Conservation (phyloP, 768 basidiomycete genomes). For the Paxillus ammoniavirescens region DNA sequence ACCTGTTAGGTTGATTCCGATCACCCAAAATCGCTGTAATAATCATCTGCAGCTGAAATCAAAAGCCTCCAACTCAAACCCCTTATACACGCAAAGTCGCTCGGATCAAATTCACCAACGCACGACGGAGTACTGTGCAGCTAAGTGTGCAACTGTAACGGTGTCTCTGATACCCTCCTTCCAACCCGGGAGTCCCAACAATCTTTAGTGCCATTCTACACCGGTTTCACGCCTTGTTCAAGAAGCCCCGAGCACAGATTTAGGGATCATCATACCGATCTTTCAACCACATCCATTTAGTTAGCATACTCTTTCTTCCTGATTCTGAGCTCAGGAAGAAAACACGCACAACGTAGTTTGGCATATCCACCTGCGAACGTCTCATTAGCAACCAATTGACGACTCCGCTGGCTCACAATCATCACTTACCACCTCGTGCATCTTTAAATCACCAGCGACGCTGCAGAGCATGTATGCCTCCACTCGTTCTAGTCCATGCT, state of each 20-base stretch:
- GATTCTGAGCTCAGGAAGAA: too few species aligned
- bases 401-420: not conserved
- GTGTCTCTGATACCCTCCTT: too few species aligned
- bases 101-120: too few species aligned
- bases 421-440: slow-evolving; percentile 55
- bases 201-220: not conserved
- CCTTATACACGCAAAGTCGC: too few species aligned
- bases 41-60: too few species aligned
- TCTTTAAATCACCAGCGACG: slow-evolving; percentile 53
- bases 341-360: slow-evolving; percentile 55
- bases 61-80: too few species aligned
- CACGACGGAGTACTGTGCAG: too few species aligned
- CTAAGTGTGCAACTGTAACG: too few species aligned
- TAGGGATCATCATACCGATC: slow-evolving; percentile 59
- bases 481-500: slow-evolving; percentile 41
- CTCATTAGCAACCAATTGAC: not conserved
- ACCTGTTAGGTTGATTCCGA: too few species aligned
- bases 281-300: slow-evolving; percentile 14
- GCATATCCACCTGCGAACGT: slow-evolving; percentile 56
- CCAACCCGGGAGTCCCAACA: too few species aligned
- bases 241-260: slow-evolving; percentile 35
- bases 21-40: too few species aligned
- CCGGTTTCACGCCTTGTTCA: not conserved
- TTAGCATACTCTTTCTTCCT: too few species aligned
- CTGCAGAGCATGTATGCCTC: slow-evolving; percentile 64